These are phyloP conservation scores for Cystobasidium onofrii DNA, from an alignment of 768 basidiomycete genomes.

Conservation along the genomic window DNA sequence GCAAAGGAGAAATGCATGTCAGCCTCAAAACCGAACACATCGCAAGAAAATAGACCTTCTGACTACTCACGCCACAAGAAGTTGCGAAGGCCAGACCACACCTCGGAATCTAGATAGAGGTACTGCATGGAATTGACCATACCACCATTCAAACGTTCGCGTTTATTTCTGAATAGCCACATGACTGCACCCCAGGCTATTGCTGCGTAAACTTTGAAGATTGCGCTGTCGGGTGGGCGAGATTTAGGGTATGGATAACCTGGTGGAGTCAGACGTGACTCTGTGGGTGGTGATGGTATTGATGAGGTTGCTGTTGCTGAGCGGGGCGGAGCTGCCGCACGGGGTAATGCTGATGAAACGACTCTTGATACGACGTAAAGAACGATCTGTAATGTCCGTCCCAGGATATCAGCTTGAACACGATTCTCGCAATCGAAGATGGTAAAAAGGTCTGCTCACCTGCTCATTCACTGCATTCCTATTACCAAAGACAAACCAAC, in stretches of 20 bases:
- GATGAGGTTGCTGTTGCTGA: conserved; percentile 45
- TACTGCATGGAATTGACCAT: conserved; percentile 96
- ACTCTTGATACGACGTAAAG: conserved; percentile 91
- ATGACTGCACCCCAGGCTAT: conserved; percentile 91
- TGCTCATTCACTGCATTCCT: conserved; percentile 84
- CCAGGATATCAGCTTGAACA: background rate
- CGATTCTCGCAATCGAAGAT: too few relatives aligned
- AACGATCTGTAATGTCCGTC: conserved; percentile 64
- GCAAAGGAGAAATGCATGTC: background rate
- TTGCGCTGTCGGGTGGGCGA: conserved; percentile 70
- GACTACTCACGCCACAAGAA: conserved; percentile 28
- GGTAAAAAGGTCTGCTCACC: conserved; percentile 49
- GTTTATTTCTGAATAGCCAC: conserved; percentile 82
- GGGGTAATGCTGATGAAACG: conserved; percentile 80
- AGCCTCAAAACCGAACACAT: too few relatives aligned
- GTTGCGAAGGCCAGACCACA: conserved; percentile 51
- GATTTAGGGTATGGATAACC: conserved; percentile 50
- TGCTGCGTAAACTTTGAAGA: conserved; percentile 80
- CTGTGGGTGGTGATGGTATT: conserved; percentile 36
- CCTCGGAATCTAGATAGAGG: conserved; percentile 84
- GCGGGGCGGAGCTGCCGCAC: conserved; percentile 53
- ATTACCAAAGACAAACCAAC: conserved; percentile 65
- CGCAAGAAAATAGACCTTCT: too few relatives aligned
- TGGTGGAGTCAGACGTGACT: conserved; percentile 44
- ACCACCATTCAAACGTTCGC: conserved; percentile 88